Conservation (phyloP, 1,284 basidiomycete species). For the Sparassis latifolia region DNA sequence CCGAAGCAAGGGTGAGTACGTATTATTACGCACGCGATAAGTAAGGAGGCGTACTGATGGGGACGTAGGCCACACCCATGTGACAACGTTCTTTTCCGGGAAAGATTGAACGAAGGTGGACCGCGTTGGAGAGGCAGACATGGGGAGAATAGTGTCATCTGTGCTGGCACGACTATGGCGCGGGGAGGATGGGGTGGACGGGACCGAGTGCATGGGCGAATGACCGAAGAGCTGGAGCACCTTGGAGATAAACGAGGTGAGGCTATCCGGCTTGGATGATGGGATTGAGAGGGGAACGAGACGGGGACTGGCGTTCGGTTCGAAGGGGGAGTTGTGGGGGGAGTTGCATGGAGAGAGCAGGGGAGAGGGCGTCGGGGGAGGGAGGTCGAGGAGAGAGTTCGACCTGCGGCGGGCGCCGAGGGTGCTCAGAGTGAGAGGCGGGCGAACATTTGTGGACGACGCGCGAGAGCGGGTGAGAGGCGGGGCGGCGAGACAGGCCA, state of each 20-base stretch:
- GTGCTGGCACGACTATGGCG: constrained; percentile 34
- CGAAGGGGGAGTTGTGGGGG: constrained; percentile 11
- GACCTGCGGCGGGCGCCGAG: constrained; percentile 46
- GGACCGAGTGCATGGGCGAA: constrained; percentile 15
- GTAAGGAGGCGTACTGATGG: constrained; percentile 38
- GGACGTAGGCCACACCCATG: too few species aligned
- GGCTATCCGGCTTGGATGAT: background rate
- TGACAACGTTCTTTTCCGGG: constrained; percentile 28
- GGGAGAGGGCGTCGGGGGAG: constrained; percentile 21
- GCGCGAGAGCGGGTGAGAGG: constrained; percentile 45
- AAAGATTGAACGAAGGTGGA: constrained; percentile 43
- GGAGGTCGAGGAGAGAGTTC: constrained; percentile 30
- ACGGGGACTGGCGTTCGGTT: constrained; percentile 10
- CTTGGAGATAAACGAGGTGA: constrained; percentile 37
- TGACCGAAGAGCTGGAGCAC: constrained; percentile 41
- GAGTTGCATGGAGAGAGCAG: constrained; percentile 1
- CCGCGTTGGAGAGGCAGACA: constrained; percentile 53
- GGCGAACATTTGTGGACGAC: constrained; percentile 54
- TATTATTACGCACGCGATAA: constrained; percentile 9
- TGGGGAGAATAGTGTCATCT: constrained; percentile 60
- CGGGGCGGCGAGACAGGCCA: constrained; percentile 28
- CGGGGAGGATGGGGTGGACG: constrained; percentile 40
- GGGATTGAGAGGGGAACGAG: constrained; percentile 13
- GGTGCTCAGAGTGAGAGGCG: constrained; percentile 44
- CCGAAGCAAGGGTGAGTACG: too few species aligned